These are phyloP conservation scores for Melampsora larici-populina DNA, from an alignment of 1,284 basidiomycete genomes.

Conservation along the genomic window DNA sequence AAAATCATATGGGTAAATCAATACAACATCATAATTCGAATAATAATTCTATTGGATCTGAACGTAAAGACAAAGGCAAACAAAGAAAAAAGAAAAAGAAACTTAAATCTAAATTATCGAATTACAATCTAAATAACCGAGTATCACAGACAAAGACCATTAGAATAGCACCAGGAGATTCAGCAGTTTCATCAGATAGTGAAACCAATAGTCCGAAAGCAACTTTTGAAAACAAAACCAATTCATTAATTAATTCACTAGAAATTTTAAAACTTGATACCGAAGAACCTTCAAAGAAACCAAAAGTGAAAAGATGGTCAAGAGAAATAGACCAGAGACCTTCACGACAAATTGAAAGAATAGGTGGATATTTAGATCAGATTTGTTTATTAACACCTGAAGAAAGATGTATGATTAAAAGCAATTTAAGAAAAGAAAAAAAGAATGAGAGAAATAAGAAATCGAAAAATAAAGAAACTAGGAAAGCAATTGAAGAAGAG, in stretches of 20 bases:
- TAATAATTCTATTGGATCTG: neutral
- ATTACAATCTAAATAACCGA: neutral
- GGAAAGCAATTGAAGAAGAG: neutral
- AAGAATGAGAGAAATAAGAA: conserved; percentile 4
- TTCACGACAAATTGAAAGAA: neutral
- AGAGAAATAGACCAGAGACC: conserved; percentile 9
- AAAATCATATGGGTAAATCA: too few species aligned
- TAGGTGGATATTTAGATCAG: conserved; percentile 23
- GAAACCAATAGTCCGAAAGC: neutral
- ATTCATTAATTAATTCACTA: neutral
- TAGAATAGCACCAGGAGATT: conserved; percentile 31
- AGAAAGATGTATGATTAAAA: conserved; percentile 19
- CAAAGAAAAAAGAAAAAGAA: too few species aligned
- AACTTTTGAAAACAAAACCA: neutral
- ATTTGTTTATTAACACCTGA: conserved; percentile 36
- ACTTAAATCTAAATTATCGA: conserved; percentile 15
- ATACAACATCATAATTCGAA: too few species aligned
- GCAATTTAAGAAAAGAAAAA: conserved; percentile 29
- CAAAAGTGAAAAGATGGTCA: conserved; percentile 9
- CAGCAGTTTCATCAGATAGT: conserved; percentile 38
- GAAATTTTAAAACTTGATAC: too few species aligned
- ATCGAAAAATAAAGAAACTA: conserved; percentile 11
- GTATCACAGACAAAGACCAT: neutral
- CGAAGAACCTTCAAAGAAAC: neutral
- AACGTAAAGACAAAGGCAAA: conserved; percentile 34